Evolutionary conservation across 345 rosid genomes (phyloP).

Genomic region (Rhizophora apiculata): DNA sequence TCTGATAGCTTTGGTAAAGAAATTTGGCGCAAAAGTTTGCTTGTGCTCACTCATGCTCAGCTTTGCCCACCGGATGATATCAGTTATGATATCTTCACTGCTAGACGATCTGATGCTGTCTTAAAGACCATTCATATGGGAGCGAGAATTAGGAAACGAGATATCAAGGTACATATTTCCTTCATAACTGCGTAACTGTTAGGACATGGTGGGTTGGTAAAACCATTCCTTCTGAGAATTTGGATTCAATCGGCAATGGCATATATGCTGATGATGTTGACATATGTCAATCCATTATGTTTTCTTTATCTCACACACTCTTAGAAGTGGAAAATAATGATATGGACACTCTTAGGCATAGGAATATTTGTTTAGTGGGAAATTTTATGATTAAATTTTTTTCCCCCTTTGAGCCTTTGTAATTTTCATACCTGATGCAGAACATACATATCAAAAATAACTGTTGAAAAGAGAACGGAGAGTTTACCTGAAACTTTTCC

Average conservation of each 20-base stretch:
- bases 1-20: conserved; percentile 69
- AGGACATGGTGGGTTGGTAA: no score
- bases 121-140: conserved; percentile 52
- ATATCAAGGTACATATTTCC: conserved; percentile 43
- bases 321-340: no score
- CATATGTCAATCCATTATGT: background rate
- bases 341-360: background rate
- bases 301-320: background rate
- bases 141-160: conserved; percentile 51
- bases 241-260: background rate
- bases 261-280: background rate
- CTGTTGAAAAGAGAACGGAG: background rate
- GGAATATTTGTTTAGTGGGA: background rate
- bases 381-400: background rate
- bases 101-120: conserved; percentile 70
- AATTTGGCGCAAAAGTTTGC: conserved; percentile 72
- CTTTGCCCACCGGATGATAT: conserved; percentile 79
- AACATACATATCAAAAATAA: background rate
- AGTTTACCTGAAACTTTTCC: background rate
- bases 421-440: background rate
- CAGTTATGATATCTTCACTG: conserved; percentile 54
- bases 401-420: background rate
- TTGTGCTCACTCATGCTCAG: conserved; percentile 83
- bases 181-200: background rate
- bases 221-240: background rate